Evolutionary conservation across 805 yeast species (phyloP).

Genomic region (Candida broadrunensis): DNA sequence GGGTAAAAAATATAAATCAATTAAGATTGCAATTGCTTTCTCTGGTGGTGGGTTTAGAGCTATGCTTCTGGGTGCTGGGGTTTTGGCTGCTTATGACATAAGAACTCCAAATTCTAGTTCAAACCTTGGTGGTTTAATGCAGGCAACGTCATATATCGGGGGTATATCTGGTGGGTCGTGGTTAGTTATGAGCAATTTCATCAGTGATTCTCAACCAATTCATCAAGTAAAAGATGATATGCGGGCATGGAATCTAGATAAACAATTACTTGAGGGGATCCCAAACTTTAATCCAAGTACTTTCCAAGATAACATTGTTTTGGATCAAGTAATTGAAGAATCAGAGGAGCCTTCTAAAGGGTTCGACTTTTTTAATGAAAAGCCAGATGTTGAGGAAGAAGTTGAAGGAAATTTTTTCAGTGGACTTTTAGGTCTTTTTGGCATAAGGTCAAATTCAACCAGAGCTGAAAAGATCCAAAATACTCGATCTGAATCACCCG

Average conservation of each 20-base stretch:
- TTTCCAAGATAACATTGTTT: constrained; percentile 1
- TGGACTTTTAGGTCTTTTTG: not conserved
- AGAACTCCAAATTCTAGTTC: constrained; percentile 33
- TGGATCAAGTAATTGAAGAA: not conserved
- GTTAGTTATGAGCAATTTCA: constrained; percentile 50
- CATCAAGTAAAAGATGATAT: constrained; percentile 15
- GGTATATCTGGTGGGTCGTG: constrained; percentile 77
- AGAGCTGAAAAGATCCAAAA: not conserved
- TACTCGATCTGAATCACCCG: not conserved
- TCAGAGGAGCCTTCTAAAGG: not conserved
- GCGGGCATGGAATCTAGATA: constrained; percentile 41
- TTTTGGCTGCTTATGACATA: constrained; percentile 47
- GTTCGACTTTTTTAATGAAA: not conserved
- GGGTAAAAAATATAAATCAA: constrained; percentile 11
- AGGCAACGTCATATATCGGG: constrained; percentile 52
- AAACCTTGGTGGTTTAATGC: constrained; percentile 49
- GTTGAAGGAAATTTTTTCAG: not conserved
- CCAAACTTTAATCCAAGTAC: constrained; percentile 46
- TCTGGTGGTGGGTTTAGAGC: constrained; percentile 60
- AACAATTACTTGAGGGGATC: constrained; percentile 53
- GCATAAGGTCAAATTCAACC: not conserved
- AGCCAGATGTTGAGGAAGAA: not conserved
- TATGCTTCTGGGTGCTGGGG: constrained; percentile 59
- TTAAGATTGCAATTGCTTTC: constrained; percentile 37
- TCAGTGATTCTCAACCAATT: constrained; percentile 28